Conservation (phyloP, 768 basidiomycete species). For the Cyclocybe cylindracea region DNA sequence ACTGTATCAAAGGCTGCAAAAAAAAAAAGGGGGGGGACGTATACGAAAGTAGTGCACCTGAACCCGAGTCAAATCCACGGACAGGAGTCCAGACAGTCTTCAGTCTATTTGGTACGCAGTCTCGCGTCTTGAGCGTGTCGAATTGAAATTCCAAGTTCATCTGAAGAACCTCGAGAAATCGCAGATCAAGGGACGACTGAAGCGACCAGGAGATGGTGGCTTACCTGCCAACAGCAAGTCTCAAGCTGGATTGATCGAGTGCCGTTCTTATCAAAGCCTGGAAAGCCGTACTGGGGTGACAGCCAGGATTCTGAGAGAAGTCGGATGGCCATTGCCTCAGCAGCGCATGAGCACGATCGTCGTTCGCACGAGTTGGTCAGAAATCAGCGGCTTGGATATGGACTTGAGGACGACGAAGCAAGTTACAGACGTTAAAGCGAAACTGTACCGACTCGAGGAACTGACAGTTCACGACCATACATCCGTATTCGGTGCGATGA, state of each 20-base stretch:
- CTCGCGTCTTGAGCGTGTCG: neutral
- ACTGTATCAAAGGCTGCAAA: neutral
- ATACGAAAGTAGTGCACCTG: slow-evolving; percentile 48
- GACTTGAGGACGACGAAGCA: too few relatives aligned
- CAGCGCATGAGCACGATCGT: neutral
- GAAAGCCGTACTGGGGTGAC: slow-evolving; percentile 5
- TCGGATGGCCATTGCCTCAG: slow-evolving; percentile 1
- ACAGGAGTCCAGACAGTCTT: neutral
- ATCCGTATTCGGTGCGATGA: too few relatives aligned
- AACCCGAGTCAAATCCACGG: slow-evolving; percentile 31
- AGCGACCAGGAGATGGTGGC: neutral
- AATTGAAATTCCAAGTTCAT: slow-evolving; percentile 5
- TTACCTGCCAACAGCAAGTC: slow-evolving; percentile 4
- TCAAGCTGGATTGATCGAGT: slow-evolving; percentile 5
- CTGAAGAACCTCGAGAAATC: neutral
- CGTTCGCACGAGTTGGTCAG: too few relatives aligned
- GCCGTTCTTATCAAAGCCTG: slow-evolving; percentile 1
- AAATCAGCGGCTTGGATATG: too few relatives aligned
- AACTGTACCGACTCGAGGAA: too few relatives aligned
- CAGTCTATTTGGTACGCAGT: neutral
- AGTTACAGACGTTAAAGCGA: too few relatives aligned
- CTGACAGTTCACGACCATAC: too few relatives aligned
- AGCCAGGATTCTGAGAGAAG: slow-evolving; percentile 2
- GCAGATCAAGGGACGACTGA: neutral
- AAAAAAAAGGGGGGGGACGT: slow-evolving; percentile 13